Percentiles rank a stretch among this genome's conserved stretches.
Conservation (phyloP, 345 rosid genomes). For the Alliaria petiolata region DNA sequence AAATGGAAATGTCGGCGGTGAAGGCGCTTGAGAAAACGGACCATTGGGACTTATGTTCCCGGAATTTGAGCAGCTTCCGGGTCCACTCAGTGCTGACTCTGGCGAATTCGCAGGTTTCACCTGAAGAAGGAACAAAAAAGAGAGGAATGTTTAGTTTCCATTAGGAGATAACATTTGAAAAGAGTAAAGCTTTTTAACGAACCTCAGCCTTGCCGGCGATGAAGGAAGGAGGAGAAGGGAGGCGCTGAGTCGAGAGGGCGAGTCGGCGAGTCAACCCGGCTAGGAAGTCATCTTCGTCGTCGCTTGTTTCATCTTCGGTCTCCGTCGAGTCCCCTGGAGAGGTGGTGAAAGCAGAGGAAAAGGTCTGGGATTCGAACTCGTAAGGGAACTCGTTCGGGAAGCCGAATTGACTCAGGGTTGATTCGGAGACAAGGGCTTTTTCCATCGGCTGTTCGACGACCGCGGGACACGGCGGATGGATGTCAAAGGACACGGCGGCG, state of each 20-base stretch:
- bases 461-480: conserved; percentile 36
- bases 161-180: neutral
- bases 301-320: conserved; percentile 45
- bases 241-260: conserved; percentile 49
- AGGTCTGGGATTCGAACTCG: conserved; percentile 43
- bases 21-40: conserved; percentile 45
- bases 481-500: conserved; percentile 30
- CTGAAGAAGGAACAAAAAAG: conserved; percentile 14
- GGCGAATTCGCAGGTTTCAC: conserved; percentile 47
- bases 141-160: neutral
- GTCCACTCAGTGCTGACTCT: conserved; percentile 61
- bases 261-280: conserved; percentile 64
- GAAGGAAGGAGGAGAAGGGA: conserved; percentile 32
- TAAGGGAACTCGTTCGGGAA: conserved; percentile 66
- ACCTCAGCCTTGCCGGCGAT: conserved; percentile 39
- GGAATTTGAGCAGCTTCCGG: conserved; percentile 5
- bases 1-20: conserved; percentile 53
- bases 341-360: conserved; percentile 34
- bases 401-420: conserved; percentile 10
- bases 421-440: neutral
- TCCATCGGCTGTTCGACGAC: conserved; percentile 28
- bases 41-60: conserved; percentile 43
- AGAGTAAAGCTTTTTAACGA: neutral
- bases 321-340: conserved; percentile 53
- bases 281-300: conserved; percentile 67